Percentiles rank a stretch among this genome's conserved stretches.
phyloP scores from a whole-genome alignment of 495 filamentous ascomycete species.

The Penicillium simplicissimum region DNA sequence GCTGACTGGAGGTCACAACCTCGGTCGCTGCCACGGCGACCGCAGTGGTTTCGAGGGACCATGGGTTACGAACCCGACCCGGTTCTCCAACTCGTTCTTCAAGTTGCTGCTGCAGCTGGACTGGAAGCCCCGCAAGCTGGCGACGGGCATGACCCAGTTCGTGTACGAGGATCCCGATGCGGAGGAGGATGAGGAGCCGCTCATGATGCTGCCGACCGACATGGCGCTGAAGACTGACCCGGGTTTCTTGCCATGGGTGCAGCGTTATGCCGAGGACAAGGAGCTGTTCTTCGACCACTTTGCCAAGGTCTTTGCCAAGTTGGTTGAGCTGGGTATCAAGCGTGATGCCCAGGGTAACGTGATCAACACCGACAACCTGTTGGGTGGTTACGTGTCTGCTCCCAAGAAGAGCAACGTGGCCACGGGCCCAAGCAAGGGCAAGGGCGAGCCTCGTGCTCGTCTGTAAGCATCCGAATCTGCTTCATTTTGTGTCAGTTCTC shows the following conservation, averaged over 20 bases:
- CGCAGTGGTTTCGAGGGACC: slow-evolving; percentile 61
- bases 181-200: slow-evolving; percentile 47
- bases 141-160: slow-evolving; percentile 57
- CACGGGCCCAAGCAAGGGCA: slow-evolving; percentile 38
- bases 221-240: slow-evolving; percentile 43
- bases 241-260: slow-evolving; percentile 52
- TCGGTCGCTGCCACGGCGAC: slow-evolving; percentile 62
- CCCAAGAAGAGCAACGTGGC: slow-evolving; percentile 58
- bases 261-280: slow-evolving; percentile 60
- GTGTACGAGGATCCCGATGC: slow-evolving; percentile 59
- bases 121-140: slow-evolving; percentile 55
- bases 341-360: slow-evolving; percentile 53
- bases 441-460: slow-evolving; percentile 29
- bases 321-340: slow-evolving; percentile 60
- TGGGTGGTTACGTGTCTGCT: slow-evolving; percentile 57
- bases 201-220: slow-evolving; percentile 60
- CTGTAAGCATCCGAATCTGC: slow-evolving; percentile 22
- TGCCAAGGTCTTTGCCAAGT: slow-evolving; percentile 59
- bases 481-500: slow-evolving; percentile 8
- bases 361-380: slow-evolving; percentile 52
- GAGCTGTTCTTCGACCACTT: slow-evolving; percentile 64
- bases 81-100: slow-evolving; percentile 66
- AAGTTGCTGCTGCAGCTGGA: slow-evolving; percentile 53
- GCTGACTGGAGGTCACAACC: slow-evolving; percentile 59
- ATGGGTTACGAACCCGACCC: slow-evolving; percentile 65